These are phyloP conservation scores for Penicillium fimorum DNA, from an alignment of 495 filamentous ascomycete genomes.

Conservation along the genomic window DNA sequence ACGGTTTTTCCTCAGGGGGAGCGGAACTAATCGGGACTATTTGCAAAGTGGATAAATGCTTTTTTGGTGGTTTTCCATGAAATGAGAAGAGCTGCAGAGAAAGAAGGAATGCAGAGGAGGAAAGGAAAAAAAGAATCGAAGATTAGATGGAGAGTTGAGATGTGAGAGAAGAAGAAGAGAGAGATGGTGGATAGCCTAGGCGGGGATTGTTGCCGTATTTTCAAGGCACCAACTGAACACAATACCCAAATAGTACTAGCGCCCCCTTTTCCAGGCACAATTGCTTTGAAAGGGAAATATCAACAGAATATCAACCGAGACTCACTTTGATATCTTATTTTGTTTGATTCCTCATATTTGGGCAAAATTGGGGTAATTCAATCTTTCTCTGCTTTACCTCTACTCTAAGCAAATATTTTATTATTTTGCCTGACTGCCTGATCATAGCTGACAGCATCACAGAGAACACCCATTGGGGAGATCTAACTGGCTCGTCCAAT, in stretches of 20 bases:
- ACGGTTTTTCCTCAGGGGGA: conserved; percentile 28
- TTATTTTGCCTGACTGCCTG: conserved; percentile 4
- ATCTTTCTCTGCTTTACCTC: not conserved
- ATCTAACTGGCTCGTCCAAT: conserved; percentile 8
- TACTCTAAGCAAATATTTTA: not conserved
- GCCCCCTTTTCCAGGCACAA: not conserved
- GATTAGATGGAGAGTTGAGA: conserved; percentile 20
- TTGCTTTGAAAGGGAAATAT: not conserved
- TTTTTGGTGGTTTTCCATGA: conserved; percentile 23
- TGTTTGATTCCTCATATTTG: not conserved
- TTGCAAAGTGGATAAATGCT: conserved; percentile 21
- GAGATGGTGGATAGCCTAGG: conserved; percentile 21
- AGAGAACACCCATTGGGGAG: not conserved
- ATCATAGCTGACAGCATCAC: conserved; percentile 1
- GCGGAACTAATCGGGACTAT: conserved; percentile 31
- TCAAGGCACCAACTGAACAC: conserved; percentile 11
- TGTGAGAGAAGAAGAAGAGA: conserved; percentile 22
- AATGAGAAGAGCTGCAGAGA: conserved; percentile 31
- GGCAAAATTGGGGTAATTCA: not conserved
- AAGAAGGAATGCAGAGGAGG: conserved; percentile 36
- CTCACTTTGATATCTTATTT: not conserved
- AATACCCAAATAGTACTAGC: conserved; percentile 15
- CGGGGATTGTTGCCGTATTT: conserved; percentile 22
- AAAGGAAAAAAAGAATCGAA: conserved; percentile 35
- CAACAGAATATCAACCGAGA: not conserved